Evolutionary conservation across 108 stramenopile species (phyloP).

Genomic region (Pinguiococcus pyrenoidosus): DNA sequence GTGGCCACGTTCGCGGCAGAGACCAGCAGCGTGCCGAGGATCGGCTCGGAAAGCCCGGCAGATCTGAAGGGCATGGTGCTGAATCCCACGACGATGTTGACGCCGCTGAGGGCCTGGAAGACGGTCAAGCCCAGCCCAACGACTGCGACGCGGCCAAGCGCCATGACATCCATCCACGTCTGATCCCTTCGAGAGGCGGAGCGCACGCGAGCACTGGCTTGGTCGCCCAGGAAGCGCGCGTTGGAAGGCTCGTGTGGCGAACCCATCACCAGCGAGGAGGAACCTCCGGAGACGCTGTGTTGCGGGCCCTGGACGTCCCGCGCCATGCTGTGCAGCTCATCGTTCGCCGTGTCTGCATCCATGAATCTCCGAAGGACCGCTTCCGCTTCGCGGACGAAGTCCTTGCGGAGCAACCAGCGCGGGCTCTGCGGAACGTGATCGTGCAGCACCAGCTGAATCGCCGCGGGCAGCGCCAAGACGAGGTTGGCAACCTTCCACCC

Average conservation of each 20-base stretch:
- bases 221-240: too few relatives aligned
- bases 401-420: constrained; percentile 28
- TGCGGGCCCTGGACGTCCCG: constrained; percentile 4
- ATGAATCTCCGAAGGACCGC: constrained; percentile 4
- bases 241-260: too few relatives aligned
- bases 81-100: constrained; percentile 85
- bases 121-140: constrained; percentile 63
- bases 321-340: constrained; percentile 3
- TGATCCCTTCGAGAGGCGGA: too few relatives aligned
- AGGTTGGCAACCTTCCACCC: constrained; percentile 32
- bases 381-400: constrained; percentile 5
- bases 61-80: constrained; percentile 63
- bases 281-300: too few relatives aligned
- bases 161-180: background rate
- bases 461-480: constrained; percentile 15
- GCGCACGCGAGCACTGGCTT: too few relatives aligned
- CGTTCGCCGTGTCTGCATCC: constrained; percentile 4
- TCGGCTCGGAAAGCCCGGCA: constrained; percentile 48
- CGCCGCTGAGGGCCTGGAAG: constrained; percentile 61
- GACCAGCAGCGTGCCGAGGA: constrained; percentile 20
- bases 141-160: background rate
- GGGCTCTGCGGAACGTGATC: constrained; percentile 28
- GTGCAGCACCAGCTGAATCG: constrained; percentile 9
- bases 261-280: too few relatives aligned
- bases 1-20: constrained; percentile 13